phyloP scores from a whole-genome alignment of 75 land plant species.

The Larix kaempferi region DNA sequence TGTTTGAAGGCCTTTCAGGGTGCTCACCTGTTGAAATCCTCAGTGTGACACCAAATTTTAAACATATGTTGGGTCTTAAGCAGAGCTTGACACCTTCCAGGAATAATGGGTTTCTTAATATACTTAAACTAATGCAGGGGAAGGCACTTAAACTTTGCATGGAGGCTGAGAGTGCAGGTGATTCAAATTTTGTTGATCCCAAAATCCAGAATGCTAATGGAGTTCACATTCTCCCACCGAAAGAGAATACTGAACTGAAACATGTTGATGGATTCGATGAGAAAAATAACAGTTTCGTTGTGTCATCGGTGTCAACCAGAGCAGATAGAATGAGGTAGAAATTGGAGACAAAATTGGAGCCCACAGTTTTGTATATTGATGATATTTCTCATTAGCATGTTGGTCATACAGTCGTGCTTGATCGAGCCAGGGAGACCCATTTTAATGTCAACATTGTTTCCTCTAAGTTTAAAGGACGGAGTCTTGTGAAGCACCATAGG shows the following conservation, averaged over 20 bases:
- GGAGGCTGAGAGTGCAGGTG: neutral
- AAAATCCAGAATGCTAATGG: neutral
- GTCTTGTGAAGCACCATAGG: slow-evolving; percentile 81
- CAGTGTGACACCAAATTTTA: slow-evolving; percentile 61
- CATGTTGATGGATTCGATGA: neutral
- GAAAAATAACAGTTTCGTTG: neutral
- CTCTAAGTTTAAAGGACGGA: slow-evolving; percentile 65
- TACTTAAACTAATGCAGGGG: slow-evolving; percentile 86
- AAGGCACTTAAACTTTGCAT: slow-evolving; percentile 41
- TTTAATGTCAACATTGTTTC: slow-evolving; percentile 76
- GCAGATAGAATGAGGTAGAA: slow-evolving; percentile 59
- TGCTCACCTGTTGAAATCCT: slow-evolving; percentile 44
- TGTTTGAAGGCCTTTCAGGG: slow-evolving; percentile 80
- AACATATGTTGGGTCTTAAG: slow-evolving; percentile 65
- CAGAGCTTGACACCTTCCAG: slow-evolving; percentile 88
- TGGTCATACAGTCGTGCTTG: slow-evolving; percentile 74
- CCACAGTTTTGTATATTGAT: slow-evolving; percentile 64
- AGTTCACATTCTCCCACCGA: neutral
- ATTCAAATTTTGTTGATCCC: neutral
- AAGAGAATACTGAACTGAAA: neutral
- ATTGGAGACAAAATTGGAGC: slow-evolving; percentile 52
- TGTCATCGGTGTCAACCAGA: slow-evolving; percentile 9
- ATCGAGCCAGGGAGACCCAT: slow-evolving; percentile 74
- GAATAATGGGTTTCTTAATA: slow-evolving; percentile 90
- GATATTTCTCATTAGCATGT: slow-evolving; percentile 89